phyloP scores from a whole-genome alignment of 2,329 filamentous ascomycete species.

The Pseudogymnoascus sp. region DNA sequence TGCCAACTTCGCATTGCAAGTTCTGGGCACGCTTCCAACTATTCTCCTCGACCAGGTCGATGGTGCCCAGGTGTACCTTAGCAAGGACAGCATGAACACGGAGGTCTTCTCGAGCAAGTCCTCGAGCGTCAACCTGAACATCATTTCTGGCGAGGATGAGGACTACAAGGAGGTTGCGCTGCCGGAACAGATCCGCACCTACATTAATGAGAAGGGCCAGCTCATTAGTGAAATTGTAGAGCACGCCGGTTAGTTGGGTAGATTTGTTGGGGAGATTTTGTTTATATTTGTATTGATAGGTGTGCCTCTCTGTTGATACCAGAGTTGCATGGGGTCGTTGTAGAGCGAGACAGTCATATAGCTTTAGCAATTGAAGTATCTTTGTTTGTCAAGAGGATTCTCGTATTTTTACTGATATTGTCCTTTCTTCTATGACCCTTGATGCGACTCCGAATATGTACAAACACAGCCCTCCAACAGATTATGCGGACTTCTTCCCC shows the following conservation, averaged over 20 bases:
- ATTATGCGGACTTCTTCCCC: conserved; percentile 22
- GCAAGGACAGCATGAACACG: conserved; percentile 66
- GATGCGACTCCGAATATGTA: conserved; percentile 11
- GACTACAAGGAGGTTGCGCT: conserved; percentile 84
- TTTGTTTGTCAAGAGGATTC: conserved; percentile 10
- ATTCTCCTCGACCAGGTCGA: conserved; percentile 91
- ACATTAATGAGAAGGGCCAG: conserved; percentile 64
- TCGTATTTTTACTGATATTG: conserved; percentile 8
- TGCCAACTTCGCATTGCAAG: conserved; percentile 87
- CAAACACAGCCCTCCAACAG: neutral
- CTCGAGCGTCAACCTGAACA: conserved; percentile 76
- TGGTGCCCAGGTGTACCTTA: conserved; percentile 78
- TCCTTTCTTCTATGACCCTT: conserved; percentile 5
- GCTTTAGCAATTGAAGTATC: conserved; percentile 10
- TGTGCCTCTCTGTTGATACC: conserved; percentile 1
- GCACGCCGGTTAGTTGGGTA: conserved; percentile 69
- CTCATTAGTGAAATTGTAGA: conserved; percentile 92
- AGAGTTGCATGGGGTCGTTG: conserved; percentile 1
- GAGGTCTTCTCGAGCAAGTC: conserved; percentile 89
- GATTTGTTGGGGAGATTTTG: neutral
- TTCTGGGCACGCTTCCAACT: conserved; percentile 77
- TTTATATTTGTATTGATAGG: conserved; percentile 5
- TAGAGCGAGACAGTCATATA: conserved; percentile 4
- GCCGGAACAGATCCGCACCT: conserved; percentile 80
- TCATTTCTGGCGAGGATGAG: conserved; percentile 62